Evolutionary conservation across 2,329 filamentous ascomycete genomes (phyloP).

Genomic region (Elsinoe perseae): DNA sequence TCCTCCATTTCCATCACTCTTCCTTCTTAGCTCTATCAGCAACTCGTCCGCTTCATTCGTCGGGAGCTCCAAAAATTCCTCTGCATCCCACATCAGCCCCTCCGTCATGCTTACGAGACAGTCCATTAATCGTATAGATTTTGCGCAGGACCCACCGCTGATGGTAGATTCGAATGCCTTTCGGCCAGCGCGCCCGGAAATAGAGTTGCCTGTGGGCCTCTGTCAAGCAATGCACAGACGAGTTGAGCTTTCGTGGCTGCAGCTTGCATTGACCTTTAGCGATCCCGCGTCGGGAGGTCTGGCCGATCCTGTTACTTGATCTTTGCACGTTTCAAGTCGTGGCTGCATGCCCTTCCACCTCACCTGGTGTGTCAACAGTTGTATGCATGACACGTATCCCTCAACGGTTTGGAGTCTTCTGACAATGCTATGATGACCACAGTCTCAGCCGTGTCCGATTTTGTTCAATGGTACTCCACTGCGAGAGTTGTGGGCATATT

Average conservation of each 20-base stretch:
- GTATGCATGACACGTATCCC: neutral
- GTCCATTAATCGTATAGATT: neutral
- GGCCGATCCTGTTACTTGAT: constrained; percentile 1
- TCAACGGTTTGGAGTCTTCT: constrained; percentile 12
- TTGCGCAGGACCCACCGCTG: neutral
- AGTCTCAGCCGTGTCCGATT: neutral
- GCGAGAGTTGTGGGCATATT: neutral
- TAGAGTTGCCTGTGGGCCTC: neutral
- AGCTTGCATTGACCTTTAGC: constrained; percentile 9
- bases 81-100: neutral
- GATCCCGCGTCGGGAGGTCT: neutral
- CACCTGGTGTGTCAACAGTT: neutral
- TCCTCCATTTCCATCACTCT: constrained; percentile 10
- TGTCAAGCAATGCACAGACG: constrained; percentile 15
- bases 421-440: constrained; percentile 2
- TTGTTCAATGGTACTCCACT: neutral
- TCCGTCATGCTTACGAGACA: constrained; percentile 12
- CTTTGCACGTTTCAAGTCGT: constrained; percentile 8
- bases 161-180: constrained; percentile 2
- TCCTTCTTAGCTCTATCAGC: constrained; percentile 11
- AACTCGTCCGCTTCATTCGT: neutral
- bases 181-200: neutral
- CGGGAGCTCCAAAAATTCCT: neutral
- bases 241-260: neutral
- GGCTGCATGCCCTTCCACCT: neutral